A percentile compares a stretch with the other conserved stretches of the same genome.
These are phyloP conservation scores for Aspergillus jensenii DNA, from an alignment of 2,329 filamentous ascomycete genomes.

Conservation along the genomic window DNA sequence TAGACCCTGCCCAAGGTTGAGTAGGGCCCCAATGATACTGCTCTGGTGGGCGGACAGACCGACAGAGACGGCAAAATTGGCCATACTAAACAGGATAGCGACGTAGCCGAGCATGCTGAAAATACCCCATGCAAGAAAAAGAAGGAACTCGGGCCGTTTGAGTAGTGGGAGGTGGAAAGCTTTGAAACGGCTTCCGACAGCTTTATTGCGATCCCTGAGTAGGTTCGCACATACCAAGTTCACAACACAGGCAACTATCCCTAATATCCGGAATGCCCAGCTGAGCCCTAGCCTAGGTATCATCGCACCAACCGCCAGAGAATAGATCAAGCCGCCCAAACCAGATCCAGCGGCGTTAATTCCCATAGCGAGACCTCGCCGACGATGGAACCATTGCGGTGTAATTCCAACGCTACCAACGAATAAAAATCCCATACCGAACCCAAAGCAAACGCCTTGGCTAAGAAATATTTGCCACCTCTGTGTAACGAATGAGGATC, in stretches of 20 bases:
- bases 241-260: conserved; percentile 52
- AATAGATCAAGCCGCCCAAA: conserved; percentile 60
- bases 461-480: conserved; percentile 63
- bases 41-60: conserved; percentile 62
- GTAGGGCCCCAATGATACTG: conserved; percentile 59
- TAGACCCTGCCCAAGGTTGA: conserved; percentile 62
- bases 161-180: conserved; percentile 57
- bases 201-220: conserved; percentile 58
- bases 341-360: conserved; percentile 60
- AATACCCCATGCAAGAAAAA: conserved; percentile 60
- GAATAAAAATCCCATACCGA: conserved; percentile 63
- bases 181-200: conserved; percentile 52
- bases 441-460: conserved; percentile 62
- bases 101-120: conserved; percentile 67
- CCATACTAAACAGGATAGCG: conserved; percentile 62
- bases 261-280: conserved; percentile 64
- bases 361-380: conserved; percentile 60
- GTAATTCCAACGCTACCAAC: conserved; percentile 57
- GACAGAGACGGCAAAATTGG: conserved; percentile 61
- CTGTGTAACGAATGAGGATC: conserved; percentile 54
- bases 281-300: conserved; percentile 55
- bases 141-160: conserved; percentile 54
- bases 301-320: conserved; percentile 58
- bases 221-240: conserved; percentile 57
- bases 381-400: conserved; percentile 63